Evolutionary conservation across 1,284 basidiomycete genomes (phyloP).

Genomic region (Sporisorium exsertum): DNA sequence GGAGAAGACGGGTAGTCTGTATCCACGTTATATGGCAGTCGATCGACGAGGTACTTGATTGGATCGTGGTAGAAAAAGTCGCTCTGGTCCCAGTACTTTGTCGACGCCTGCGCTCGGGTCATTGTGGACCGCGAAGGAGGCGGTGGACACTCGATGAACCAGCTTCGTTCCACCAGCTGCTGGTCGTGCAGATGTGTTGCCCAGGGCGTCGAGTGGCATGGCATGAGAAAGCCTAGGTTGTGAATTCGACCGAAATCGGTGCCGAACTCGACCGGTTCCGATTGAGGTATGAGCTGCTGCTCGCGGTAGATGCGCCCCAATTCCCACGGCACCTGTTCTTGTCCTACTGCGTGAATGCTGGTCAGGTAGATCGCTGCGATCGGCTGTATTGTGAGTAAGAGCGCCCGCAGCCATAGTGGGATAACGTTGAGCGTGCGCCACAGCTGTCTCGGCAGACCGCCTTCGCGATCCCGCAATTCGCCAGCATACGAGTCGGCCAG

Average conservation of each 20-base stretch:
- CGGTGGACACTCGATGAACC: slow-evolving; percentile 61
- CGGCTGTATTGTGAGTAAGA: slow-evolving; percentile 43
- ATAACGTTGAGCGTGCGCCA: slow-evolving; percentile 25
- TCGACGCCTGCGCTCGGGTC: slow-evolving; percentile 8
- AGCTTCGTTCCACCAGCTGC: slow-evolving; percentile 37
- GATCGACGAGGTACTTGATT: slow-evolving; percentile 75
- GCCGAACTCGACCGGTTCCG: slow-evolving; percentile 57
- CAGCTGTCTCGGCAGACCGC: slow-evolving; percentile 5
- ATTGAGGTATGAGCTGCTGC: slow-evolving; percentile 58
- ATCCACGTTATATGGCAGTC: slow-evolving; percentile 78
- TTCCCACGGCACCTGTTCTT: slow-evolving; percentile 48
- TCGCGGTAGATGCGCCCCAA: slow-evolving; percentile 28
- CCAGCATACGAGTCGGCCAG: slow-evolving; percentile 27
- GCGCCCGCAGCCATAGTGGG: slow-evolving; percentile 27
- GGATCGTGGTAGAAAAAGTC: slow-evolving; percentile 85
- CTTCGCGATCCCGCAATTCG: neutral
- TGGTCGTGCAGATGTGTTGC: slow-evolving; percentile 84
- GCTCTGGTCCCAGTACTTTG: slow-evolving; percentile 83
- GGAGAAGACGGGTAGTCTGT: slow-evolving; percentile 74
- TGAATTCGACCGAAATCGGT: slow-evolving; percentile 53
- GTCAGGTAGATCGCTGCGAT: slow-evolving; percentile 49
- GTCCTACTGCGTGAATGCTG: slow-evolving; percentile 51
- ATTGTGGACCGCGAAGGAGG: slow-evolving; percentile 12
- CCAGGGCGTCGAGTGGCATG: slow-evolving; percentile 98
- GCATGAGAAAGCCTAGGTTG: slow-evolving; percentile 88